Evolutionary conservation across 2,329 filamentous ascomycete species (phyloP), one percentile per base, ranked within the genome.

Genomic region (Aspergillus unguis): DNA sequence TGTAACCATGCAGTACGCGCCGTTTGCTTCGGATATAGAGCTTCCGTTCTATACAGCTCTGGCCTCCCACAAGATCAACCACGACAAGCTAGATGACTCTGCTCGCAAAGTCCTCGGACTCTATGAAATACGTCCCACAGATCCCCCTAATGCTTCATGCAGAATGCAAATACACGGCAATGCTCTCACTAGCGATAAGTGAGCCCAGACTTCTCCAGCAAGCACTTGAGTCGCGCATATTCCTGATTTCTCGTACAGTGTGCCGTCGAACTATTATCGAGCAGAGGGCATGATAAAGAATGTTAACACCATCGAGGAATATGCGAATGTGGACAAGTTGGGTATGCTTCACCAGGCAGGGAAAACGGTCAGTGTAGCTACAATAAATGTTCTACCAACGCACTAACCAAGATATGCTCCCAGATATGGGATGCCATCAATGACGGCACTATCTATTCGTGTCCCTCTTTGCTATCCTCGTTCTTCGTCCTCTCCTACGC

Each of bases 401-500:
- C 36, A 38, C 50, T 63, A 54, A 58, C 57, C 32, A 54, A 49
- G 9, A 9, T 23, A 44, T 11, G 27, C 3, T 23, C 36, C 42
- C 27, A 95, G 87, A 91, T 99, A 56, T 97, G 92, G 92, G 91
- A 97, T 71, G 92, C 94, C 27, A 96, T 99, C 66, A 87, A 91
- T 60, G 94, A 99, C 73, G 92, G 92, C 53, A 95, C 90, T 37
- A 96, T 99, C 62, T 97, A 95, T 74, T 94, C 91, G 7, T 89
- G 92, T 46, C 94, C 94, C 2, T 96, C 92, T 4, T 81, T 97
- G 2, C 84, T 99, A 17, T 85, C 90, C 4, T 94, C 90, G 5
- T 97, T 96, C 70, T 82, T 89, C 27, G 85, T 95, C 53, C 84
- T 97, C 42, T 96, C 90, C 11, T 99, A 90, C 69, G 92, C 94